phyloP scores from a whole-genome alignment of 1,284 basidiomycete species.

The Moesziomyces sp. region DNA sequence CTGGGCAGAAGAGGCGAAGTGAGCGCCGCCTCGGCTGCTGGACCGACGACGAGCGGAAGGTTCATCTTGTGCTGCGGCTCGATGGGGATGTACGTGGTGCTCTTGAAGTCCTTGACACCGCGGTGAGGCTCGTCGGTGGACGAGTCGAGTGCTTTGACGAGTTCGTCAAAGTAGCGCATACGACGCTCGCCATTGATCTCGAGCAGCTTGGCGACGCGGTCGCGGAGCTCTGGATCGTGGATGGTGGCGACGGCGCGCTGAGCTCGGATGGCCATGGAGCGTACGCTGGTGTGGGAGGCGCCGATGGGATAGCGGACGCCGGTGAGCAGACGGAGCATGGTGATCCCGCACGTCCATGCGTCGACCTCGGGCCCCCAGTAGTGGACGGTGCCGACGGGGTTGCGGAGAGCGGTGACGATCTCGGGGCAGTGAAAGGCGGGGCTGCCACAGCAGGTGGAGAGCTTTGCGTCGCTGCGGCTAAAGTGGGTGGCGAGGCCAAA shows the following conservation, averaged over 20 bases:
- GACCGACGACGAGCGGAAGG: conserved; percentile 62
- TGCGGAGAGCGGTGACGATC: conserved; percentile 71
- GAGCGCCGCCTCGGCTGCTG: conserved; percentile 47
- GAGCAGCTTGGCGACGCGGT: conserved; percentile 69
- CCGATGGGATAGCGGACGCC: conserved; percentile 72
- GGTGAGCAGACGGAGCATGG: conserved; percentile 71
- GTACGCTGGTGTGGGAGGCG: conserved; percentile 70
- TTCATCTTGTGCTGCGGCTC: conserved; percentile 71
- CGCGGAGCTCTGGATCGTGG: conserved; percentile 68
- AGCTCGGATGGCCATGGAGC: conserved; percentile 70
- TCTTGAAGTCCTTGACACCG: conserved; percentile 70
- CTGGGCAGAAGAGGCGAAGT: conserved; percentile 32
- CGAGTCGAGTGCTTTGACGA: conserved; percentile 47
- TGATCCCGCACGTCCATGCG: conserved; percentile 73
- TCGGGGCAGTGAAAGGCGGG: conserved; percentile 73
- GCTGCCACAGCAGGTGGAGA: conserved; percentile 73
- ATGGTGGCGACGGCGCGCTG: conserved; percentile 70
- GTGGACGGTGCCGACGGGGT: conserved; percentile 70
- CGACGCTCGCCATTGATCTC: conserved; percentile 70
- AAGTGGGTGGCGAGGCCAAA: conserved; percentile 73
- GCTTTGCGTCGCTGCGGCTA: conserved; percentile 71
- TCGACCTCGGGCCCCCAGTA: conserved; percentile 72
- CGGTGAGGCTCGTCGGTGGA: conserved; percentile 35
- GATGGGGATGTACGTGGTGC: conserved; percentile 69
- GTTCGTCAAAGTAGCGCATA: conserved; percentile 69